These are phyloP conservation scores for Populus hybrid DNA, from an alignment of 441 rosid species.

Conservation along the genomic window DNA sequence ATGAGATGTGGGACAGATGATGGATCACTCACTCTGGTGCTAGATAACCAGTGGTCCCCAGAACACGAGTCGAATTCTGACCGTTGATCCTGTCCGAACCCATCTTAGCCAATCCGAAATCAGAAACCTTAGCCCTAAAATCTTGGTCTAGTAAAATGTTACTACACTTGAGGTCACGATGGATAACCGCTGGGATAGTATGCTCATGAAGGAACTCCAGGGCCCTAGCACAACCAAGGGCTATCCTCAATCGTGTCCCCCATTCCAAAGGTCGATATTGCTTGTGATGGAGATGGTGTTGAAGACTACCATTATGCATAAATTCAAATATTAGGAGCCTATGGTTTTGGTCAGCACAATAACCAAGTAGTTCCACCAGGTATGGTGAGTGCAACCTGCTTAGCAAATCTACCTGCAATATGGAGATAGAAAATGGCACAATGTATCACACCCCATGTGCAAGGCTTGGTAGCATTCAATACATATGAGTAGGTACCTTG, in stretches of 20 bases:
- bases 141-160: constrained; percentile 62
- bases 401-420: constrained; percentile 80
- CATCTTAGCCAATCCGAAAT: constrained; percentile 77
- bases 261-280: constrained; percentile 51
- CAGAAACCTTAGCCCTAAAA: constrained; percentile 71
- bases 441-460: constrained; percentile 26
- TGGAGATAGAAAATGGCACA: constrained; percentile 7
- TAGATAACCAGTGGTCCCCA: constrained; percentile 75
- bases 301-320: constrained; percentile 75
- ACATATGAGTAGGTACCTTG: not conserved
- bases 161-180: constrained; percentile 78
- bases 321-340: constrained; percentile 68
- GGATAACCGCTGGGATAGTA: constrained; percentile 62
- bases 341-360: constrained; percentile 89
- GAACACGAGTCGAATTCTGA: constrained; percentile 63
- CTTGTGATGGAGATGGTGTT: constrained; percentile 53
- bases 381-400: constrained; percentile 78
- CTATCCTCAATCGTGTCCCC: constrained; percentile 71
- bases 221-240: constrained; percentile 84
- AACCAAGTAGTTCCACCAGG: constrained; percentile 80
- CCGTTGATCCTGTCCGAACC: constrained; percentile 69
- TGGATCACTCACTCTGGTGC: constrained; percentile 85
- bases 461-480: constrained; percentile 13
- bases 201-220: constrained; percentile 84
- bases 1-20: constrained; percentile 13